A percentile compares a stretch with the other conserved stretches of the same genome.
These are phyloP conservation scores for Schwanniomyces vanrijiae DNA, from an alignment of 805 yeast genomes.

Conservation along the genomic window DNA sequence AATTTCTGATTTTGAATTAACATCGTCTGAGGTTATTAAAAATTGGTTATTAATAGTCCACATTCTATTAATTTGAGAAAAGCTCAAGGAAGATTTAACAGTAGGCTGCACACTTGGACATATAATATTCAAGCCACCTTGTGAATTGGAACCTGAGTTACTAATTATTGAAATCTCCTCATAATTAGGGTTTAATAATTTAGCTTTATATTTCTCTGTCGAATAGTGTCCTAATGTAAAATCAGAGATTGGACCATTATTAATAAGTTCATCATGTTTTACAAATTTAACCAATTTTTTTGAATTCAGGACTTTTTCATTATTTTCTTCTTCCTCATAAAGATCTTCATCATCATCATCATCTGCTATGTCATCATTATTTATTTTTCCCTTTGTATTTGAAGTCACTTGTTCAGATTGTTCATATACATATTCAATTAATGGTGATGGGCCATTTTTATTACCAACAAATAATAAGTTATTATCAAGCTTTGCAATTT, in stretches of 20 bases:
- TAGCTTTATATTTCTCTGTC: constrained; percentile 53
- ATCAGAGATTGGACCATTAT: constrained; percentile 72
- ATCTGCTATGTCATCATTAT: constrained; percentile 10
- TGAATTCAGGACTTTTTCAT: constrained; percentile 13
- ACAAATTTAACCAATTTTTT: constrained; percentile 33
- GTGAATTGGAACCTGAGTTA: constrained; percentile 61
- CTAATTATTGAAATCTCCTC: constrained; percentile 68
- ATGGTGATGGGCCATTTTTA: constrained; percentile 56
- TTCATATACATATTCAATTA: constrained; percentile 43
- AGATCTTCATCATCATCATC: constrained; percentile 48
- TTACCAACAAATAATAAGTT: constrained; percentile 59
- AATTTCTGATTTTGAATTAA: constrained; percentile 64
- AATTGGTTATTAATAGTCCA: constrained; percentile 71
- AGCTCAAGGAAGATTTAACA: constrained; percentile 65
- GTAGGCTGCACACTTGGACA: constrained; percentile 69
- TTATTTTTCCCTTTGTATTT: constrained; percentile 3
- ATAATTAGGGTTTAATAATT: constrained; percentile 66
- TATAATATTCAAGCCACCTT: constrained; percentile 59
- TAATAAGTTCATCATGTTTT: constrained; percentile 53
- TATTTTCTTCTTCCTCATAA: constrained; percentile 35
- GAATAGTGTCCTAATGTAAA: constrained; percentile 65
- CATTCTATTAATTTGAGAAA: constrained; percentile 68
- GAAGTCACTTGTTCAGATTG: constrained; percentile 5
- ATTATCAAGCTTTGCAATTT: constrained; percentile 40
- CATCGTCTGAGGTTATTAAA: constrained; percentile 69